Conservation (phyloP, 2,329 filamentous ascomycete genomes). For the Verticillium alfalfae region DNA sequence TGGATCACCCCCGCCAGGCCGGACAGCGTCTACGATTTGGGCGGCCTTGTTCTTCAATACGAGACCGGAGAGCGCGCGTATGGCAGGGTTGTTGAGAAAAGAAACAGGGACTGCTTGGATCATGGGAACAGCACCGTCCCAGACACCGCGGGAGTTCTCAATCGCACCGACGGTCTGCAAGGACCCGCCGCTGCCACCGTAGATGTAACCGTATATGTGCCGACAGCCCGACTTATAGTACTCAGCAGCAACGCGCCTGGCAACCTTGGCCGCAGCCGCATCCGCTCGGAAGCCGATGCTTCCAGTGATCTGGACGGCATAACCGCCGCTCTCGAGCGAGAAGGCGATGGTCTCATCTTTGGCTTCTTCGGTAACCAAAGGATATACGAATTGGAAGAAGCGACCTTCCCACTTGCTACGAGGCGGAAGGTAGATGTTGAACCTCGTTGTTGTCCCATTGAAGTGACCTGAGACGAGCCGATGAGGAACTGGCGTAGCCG, state of each 20-base stretch:
- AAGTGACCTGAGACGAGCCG: conserved; percentile 12
- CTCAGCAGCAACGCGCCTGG: conserved; percentile 6
- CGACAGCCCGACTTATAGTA: conserved; percentile 10
- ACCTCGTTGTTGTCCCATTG: conserved; percentile 9
- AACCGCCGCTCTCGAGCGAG: conserved; percentile 11
- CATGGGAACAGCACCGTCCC: conserved; percentile 14
- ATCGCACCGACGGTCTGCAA: conserved; percentile 11
- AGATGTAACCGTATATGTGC: conserved; percentile 13
- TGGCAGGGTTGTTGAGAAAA: conserved; percentile 9
- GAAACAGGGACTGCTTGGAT: conserved; percentile 13
- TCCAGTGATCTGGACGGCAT: conserved; percentile 12
- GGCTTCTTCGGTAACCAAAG: conserved; percentile 8
- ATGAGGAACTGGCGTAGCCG: conserved; percentile 6
- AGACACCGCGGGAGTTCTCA: conserved; percentile 14
- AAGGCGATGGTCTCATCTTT: conserved; percentile 8
- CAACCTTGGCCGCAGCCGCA: conserved; percentile 14
- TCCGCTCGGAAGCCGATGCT: conserved; percentile 12
- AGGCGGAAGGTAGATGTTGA: conserved; percentile 16
- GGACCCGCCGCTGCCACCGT: conserved; percentile 18
- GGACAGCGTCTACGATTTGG: conserved; percentile 3
- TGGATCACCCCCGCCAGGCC: conserved; percentile 4
- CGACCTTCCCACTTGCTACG: conserved; percentile 8
- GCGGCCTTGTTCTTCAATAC: conserved; percentile 2
- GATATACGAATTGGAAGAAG: conserved; percentile 16
- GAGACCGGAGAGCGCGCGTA: conserved; percentile 9